These are phyloP conservation scores for Elongisporangium prolatum DNA, from an alignment of 352 stramenopile species.

Conservation along the genomic window DNA sequence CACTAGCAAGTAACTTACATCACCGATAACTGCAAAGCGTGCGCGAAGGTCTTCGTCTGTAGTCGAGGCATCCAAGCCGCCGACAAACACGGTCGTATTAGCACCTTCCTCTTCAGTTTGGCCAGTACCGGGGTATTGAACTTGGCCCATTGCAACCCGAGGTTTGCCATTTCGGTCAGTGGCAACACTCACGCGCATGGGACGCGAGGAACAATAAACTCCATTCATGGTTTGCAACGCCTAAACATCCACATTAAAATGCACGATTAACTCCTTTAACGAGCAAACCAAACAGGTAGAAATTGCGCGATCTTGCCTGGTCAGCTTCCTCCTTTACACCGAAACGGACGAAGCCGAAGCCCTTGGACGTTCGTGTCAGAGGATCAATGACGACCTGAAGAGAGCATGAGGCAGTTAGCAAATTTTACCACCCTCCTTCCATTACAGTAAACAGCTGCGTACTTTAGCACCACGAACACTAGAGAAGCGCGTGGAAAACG, in stretches of 20 bases:
- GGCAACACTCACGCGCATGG: conserved; percentile 88
- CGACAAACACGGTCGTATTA: conserved; percentile 92
- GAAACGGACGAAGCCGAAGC: conserved; percentile 92
- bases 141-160: conserved; percentile 12
- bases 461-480: conserved; percentile 84
- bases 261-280: background rate
- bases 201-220: conserved; percentile 80
- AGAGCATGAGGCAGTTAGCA: conserved; percentile 5
- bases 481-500: conserved; percentile 75
- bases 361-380: conserved; percentile 87
- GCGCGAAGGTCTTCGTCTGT: conserved; percentile 83
- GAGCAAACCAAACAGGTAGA: background rate
- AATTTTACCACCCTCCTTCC: background rate
- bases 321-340: conserved; percentile 84
- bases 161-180: conserved; percentile 71
- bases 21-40: conserved; percentile 74
- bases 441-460: background rate
- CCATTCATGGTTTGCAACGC: conserved; percentile 90
- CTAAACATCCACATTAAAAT: conserved; percentile 6
- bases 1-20: conserved; percentile 44
- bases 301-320: conserved; percentile 13
- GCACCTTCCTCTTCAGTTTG: conserved; percentile 48
- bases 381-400: conserved; percentile 81
- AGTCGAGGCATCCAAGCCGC: conserved; percentile 73
- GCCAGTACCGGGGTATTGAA: conserved; percentile 2